These are phyloP conservation scores for Amanita muscaria DNA, from an alignment of 768 basidiomycete species.

Conservation along the genomic window DNA sequence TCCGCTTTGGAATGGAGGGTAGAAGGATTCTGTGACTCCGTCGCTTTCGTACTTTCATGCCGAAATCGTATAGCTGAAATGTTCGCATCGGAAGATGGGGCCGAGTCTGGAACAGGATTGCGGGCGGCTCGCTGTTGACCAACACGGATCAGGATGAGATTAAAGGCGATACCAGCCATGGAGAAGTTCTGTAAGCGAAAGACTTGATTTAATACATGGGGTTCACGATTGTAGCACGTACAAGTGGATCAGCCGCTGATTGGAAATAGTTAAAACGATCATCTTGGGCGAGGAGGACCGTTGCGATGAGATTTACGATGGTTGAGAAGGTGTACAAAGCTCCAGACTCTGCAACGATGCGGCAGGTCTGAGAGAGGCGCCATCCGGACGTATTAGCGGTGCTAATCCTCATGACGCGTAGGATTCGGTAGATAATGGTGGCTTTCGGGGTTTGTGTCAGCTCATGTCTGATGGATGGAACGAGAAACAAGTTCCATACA, in stretches of 20 bases:
- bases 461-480: background rate
- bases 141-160: background rate
- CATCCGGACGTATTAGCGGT: background rate
- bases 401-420: background rate
- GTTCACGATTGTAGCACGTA: background rate
- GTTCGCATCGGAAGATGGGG: background rate
- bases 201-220: background rate
- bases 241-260: background rate
- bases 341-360: background rate
- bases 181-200: background rate
- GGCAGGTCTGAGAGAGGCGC: background rate
- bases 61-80: background rate
- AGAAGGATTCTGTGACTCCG: background rate
- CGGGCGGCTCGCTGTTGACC: background rate
- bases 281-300: background rate
- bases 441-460: background rate
- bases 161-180: background rate
- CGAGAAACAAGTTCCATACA: background rate
- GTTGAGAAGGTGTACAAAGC: background rate
- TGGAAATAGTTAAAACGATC: background rate
- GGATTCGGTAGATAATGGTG: background rate
- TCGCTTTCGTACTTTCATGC: background rate
- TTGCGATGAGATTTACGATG: background rate
- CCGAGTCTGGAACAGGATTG: background rate
- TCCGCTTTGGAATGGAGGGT: background rate